Evolutionary conservation across 1,284 basidiomycete genomes (phyloP).

Genomic region (Ganoderma sp.): DNA sequence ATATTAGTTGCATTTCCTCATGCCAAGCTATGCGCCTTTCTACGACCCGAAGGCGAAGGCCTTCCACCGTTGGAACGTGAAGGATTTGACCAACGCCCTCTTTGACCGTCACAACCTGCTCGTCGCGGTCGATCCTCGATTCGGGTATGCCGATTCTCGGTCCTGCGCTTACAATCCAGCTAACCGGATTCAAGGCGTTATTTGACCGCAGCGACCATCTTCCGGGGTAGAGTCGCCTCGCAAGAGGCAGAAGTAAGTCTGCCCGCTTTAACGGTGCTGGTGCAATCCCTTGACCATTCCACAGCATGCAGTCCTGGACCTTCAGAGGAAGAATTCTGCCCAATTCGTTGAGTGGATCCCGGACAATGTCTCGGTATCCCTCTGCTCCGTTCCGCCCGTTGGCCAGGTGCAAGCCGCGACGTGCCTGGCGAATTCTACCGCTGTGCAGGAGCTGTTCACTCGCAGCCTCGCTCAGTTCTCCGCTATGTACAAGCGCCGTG

Average conservation of each 20-base stretch:
- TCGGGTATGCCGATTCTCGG: conserved; percentile 56
- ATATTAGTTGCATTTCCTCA: conserved; percentile 84
- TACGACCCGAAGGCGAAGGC: conserved; percentile 64
- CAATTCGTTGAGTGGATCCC: conserved; percentile 91
- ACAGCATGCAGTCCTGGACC: conserved; percentile 54
- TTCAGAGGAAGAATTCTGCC: conserved; percentile 75
- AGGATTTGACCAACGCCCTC: conserved; percentile 73
- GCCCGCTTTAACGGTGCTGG: background rate
- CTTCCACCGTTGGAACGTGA: conserved; percentile 67
- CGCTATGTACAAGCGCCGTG: conserved; percentile 82
- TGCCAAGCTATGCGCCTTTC: conserved; percentile 88
- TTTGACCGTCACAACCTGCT: conserved; percentile 84
- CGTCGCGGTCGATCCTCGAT: conserved; percentile 85
- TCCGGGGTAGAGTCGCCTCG: conserved; percentile 82
- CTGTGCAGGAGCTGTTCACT: conserved; percentile 91
- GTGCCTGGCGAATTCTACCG: conserved; percentile 84
- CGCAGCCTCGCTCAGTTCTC: conserved; percentile 80
- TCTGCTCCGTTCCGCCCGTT: conserved; percentile 84
- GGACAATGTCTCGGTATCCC: conserved; percentile 80
- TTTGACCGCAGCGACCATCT: conserved; percentile 87
- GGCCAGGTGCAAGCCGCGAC: conserved; percentile 80
- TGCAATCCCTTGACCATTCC: background rate
- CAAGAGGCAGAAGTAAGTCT: conserved; percentile 64
- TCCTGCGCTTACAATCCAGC: too few species aligned
- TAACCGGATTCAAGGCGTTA: conserved; percentile 60